Conservation (phyloP, 352 stramenopile genomes). For the Pilasporangium apinafurcum region DNA sequence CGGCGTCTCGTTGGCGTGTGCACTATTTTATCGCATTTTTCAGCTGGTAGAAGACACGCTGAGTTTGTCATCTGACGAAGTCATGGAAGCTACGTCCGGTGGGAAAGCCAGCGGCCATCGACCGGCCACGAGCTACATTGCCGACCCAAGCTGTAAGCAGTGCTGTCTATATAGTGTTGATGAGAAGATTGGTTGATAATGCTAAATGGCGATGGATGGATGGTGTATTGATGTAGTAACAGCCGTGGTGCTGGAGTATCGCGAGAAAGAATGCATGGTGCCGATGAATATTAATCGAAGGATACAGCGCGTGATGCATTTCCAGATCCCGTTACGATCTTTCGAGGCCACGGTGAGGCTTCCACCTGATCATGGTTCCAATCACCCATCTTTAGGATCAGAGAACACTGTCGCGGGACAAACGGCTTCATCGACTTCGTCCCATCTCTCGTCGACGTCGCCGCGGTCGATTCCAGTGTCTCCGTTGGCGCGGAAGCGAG, state of each 20-base stretch:
- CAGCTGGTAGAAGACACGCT: slow-evolving; percentile 68
- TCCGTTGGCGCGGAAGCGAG: slow-evolving; percentile 54
- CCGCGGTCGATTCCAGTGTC: slow-evolving; percentile 84
- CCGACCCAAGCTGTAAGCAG: slow-evolving; percentile 55
- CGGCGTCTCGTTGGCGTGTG: slow-evolving; percentile 58
- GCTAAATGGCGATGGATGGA: slow-evolving; percentile 1
- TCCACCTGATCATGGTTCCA: slow-evolving; percentile 25
- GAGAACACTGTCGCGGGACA: background rate
- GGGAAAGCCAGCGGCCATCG: slow-evolving; percentile 9
- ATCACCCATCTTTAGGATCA: slow-evolving; percentile 14
- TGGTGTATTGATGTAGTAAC: slow-evolving; percentile 33
- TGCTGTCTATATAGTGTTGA: background rate
- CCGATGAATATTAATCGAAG: slow-evolving; percentile 76
- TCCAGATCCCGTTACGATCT: slow-evolving; percentile 75
- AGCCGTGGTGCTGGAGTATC: slow-evolving; percentile 81
- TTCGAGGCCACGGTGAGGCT: slow-evolving; percentile 82
- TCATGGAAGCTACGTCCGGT: slow-evolving; percentile 20
- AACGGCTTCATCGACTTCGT: background rate
- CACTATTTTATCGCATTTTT: slow-evolving; percentile 61
- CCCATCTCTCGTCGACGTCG: slow-evolving; percentile 33
- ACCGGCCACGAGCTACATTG: slow-evolving; percentile 47
- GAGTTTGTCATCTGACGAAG: slow-evolving; percentile 26
- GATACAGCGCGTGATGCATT: slow-evolving; percentile 87
- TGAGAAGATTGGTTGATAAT: slow-evolving; percentile 1
- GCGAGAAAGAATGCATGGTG: slow-evolving; percentile 80